These are phyloP conservation scores for Metschnikowia matae DNA, from an alignment of 805 yeast species.

Conservation along the genomic window DNA sequence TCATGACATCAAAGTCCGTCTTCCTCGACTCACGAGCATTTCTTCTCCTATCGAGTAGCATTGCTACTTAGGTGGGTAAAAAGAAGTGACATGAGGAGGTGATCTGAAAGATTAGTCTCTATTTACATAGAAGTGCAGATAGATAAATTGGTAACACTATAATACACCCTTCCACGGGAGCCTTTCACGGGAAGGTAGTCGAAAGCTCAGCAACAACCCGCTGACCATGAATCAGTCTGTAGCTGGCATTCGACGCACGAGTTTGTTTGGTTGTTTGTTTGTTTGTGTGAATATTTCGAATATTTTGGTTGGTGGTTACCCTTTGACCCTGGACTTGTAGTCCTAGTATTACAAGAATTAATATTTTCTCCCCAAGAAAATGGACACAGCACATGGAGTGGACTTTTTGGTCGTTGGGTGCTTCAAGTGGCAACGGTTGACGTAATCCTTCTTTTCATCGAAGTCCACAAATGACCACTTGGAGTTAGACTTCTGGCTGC, in stretches of 20 bases:
- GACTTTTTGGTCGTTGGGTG: constrained; percentile 18
- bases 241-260: neutral
- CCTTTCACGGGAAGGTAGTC: neutral
- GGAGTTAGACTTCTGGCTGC: constrained; percentile 8
- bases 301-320: neutral
- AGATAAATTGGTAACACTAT: constrained; percentile 3
- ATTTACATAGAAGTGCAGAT: neutral
- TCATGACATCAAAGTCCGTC: neutral
- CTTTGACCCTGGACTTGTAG: neutral
- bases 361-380: constrained; percentile 36
- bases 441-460: constrained; percentile 45
- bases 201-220: neutral
- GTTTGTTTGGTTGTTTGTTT: neutral
- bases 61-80: neutral
- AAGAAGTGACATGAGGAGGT: neutral
- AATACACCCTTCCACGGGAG: constrained; percentile 4
- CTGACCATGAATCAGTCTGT: neutral
- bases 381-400: constrained; percentile 29
- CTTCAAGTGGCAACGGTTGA: constrained; percentile 36
- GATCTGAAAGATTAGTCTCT: neutral
- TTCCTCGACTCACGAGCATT: neutral
- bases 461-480: constrained; percentile 32
- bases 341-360: neutral
- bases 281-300: neutral
- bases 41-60: neutral